phyloP scores from a whole-genome alignment of 1,139 yeast genomes.

The Debaryomyces coudertii region DNA sequence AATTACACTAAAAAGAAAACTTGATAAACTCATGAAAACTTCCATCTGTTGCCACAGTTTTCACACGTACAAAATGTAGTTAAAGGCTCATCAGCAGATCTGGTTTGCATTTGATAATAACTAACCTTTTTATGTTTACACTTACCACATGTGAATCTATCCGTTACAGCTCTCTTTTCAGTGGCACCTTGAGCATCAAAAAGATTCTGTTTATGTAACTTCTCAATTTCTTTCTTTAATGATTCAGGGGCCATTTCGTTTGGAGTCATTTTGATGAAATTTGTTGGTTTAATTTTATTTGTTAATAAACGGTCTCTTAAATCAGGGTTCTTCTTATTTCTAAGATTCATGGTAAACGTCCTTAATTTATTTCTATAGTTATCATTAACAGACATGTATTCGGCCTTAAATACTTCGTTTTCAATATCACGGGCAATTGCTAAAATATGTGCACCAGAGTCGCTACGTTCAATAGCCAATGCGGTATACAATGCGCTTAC shows the following conservation, averaged over 20 bases:
- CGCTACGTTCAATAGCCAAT: constrained; percentile 76
- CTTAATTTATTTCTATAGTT: constrained; percentile 79
- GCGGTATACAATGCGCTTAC: constrained; percentile 86
- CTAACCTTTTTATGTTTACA: constrained; percentile 97
- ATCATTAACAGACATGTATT: constrained; percentile 57
- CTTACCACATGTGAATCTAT: constrained; percentile 95
- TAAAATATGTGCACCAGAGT: constrained; percentile 55
- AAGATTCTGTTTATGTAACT: constrained; percentile 82
- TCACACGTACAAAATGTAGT: constrained; percentile 98
- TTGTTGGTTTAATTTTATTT: constrained; percentile 65
- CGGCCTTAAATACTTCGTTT: constrained; percentile 62
- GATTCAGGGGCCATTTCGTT: constrained; percentile 94
- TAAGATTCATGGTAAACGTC: constrained; percentile 78
- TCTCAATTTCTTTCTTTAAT: constrained; percentile 81
- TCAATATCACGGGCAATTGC: constrained; percentile 74
- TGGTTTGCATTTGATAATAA: constrained; percentile 95
- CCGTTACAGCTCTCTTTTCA: constrained; percentile 93
- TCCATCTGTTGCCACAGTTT: constrained; percentile 97
- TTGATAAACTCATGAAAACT: constrained; percentile 59
- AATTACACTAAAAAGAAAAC: neutral
- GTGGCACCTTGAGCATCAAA: constrained; percentile 99
- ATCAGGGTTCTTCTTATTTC: constrained; percentile 88
- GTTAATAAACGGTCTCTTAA: constrained; percentile 68
- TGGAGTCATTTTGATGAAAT: constrained; percentile 79
- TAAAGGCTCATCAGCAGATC: constrained; percentile 98